Evolutionary conservation across 257 asterid species (phyloP), one percentile per base, ranked within the genome.

Genomic region (Paulownia fortunei): DNA sequence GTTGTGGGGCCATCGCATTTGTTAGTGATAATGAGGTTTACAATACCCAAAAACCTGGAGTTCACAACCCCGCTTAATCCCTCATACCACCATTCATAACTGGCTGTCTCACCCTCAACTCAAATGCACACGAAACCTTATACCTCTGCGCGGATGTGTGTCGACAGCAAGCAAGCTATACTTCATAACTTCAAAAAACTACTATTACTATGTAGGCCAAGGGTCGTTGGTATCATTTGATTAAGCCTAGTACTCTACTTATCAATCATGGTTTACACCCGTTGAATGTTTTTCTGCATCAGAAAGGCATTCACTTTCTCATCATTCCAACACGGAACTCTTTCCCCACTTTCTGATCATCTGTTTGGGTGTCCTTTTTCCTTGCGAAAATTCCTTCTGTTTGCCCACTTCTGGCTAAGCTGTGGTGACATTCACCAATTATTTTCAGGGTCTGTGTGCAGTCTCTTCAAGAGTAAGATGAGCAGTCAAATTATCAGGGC

Each of bases 291-390:
- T 56, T 59, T 42, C 39, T 12, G 68, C 68, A 41, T 58, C 66
- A 36, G 36, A 37, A 24, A 56, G 52, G 51, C 56, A 73, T 56
- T 37, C 19, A 15, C 70, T 54, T 60, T 73, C 15, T 37, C 59
- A 42, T 44, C 58, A 58, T 73, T 24, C 16, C 21, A 41, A 41
- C 73, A 67, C 21, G 56, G 36, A 67, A 70, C 4, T 9, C 27
- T 0, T 27, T 13, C 26, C 18, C 46, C 51, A 12, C 58, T 5
- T n/a, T 51, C 4, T 37, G 36, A 34, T 76, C 64, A 26, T 18
- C 36, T 51, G 78, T 69, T 81, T 56, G 54, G 37, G 15, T 42
- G 65, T 49, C 52, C 5, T 64, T 76, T 70, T 71, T 30, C 30
- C 32, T 65, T n/a, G 19, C 32, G 44, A 42, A 54, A 54, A 44